Percentiles rank a stretch among this genome's conserved stretches.
These are phyloP conservation scores for Exophiala aquamarina DNA, from an alignment of 2,329 filamentous ascomycete genomes.

Conservation along the genomic window DNA sequence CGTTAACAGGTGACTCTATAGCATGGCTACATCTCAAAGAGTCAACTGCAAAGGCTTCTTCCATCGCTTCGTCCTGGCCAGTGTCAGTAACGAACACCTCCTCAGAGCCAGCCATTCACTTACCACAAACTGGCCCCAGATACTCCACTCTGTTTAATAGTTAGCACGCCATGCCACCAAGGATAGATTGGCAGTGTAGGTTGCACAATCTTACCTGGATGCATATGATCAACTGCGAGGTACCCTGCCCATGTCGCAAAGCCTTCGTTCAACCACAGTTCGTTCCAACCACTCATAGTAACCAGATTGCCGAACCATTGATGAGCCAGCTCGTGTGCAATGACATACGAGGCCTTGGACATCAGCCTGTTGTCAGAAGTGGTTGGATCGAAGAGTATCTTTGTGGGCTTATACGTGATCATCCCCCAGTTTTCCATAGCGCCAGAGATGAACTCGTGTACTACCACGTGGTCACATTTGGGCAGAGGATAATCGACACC, in stretches of 20 bases:
- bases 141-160: no score
- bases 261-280: slow-evolving; percentile 89
- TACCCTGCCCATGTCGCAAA: slow-evolving; percentile 89
- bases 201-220: no score
- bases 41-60: slow-evolving; percentile 81
- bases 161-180: no score
- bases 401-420: slow-evolving; percentile 88
- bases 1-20: slow-evolving; percentile 91
- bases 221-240: slow-evolving; percentile 89
- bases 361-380: slow-evolving; percentile 85
- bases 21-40: slow-evolving; percentile 90
- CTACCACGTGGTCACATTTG: slow-evolving; percentile 94
- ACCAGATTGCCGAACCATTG: slow-evolving; percentile 98
- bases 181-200: no score
- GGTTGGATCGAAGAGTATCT: slow-evolving; percentile 80
- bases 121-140: slow-evolving; percentile 90
- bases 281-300: slow-evolving; percentile 98
- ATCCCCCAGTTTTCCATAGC: slow-evolving; percentile 99
- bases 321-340: slow-evolving; percentile 92
- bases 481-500: slow-evolving; percentile 80
- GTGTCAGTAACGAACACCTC: no score
- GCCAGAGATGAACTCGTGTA: slow-evolving; percentile 92
- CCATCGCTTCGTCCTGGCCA: slow-evolving; percentile 75
- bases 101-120: no score
- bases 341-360: slow-evolving; percentile 84